Evolutionary conservation across 2,329 filamentous ascomycete species (phyloP), one percentile per base, ranked within the genome.

Genomic region (Periconia digitata): DNA sequence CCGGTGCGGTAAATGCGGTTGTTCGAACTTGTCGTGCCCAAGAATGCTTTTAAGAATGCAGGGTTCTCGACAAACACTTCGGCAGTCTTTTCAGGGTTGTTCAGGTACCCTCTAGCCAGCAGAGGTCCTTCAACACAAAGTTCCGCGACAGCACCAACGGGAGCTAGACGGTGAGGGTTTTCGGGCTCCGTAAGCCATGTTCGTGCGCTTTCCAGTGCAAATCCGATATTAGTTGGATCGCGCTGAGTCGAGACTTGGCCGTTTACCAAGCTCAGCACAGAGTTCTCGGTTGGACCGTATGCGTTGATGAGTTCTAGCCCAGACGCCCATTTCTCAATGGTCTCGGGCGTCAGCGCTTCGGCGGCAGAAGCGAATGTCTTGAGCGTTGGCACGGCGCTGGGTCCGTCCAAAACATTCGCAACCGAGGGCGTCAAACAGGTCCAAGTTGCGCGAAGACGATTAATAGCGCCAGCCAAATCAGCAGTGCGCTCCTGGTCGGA

Each of bases 401-500:
- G 68, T 1, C 54, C 55, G 5, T 66, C 58, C 7, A 69, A 55
- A 8, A 65, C 54, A 63, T 73, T 64, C n/a, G 64, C 67, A 1
- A 69, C 60, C 7, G 66, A 67, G 13, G 67, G 66, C 8, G 67
- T 70, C 18, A 70, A 49, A 43, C 65, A 66, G 5, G 61, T 62
- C 66, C 64, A 69, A n/a, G 60, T 59, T 1, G 62, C 62, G 16
- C 53, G 52, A 22, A 67, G 34, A 6, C 52, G 54, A 23, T 61
- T 68, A 23, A 70, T 63, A 2, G 66, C 60, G 13, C 69, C 69
- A 6, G 72, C 64, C 10, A 78, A 67, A 50, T 79, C 72, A 32
- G 74, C 71, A 21, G 75, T 63, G 5, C 76, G 72, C 36, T 78
- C 73, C 24, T 68, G 55, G 18, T 72, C 67, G 1, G 63, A 66